These are phyloP conservation scores for Dactylellina leptospora DNA, from an alignment of 2,329 filamentous ascomycete genomes.

Conservation along the genomic window DNA sequence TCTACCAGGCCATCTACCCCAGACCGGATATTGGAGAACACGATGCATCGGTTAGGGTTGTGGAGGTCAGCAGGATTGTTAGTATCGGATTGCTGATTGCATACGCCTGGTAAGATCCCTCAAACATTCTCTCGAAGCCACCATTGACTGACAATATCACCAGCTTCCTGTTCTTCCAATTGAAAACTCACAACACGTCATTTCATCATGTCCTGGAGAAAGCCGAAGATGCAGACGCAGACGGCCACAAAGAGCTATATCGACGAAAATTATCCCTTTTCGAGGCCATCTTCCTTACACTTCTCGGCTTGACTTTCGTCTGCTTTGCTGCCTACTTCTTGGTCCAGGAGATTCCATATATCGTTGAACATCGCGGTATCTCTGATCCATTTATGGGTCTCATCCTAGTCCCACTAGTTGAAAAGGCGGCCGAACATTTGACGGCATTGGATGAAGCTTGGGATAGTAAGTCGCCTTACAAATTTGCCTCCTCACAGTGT, in stretches of 20 bases:
- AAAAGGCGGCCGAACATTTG: conserved; percentile 86
- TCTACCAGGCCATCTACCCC: conserved; percentile 45
- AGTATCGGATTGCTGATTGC: conserved; percentile 38
- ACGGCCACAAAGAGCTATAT: conserved; percentile 33
- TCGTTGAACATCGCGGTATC: conserved; percentile 60
- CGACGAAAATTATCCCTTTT: conserved; percentile 47
- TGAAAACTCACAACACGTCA: conserved; percentile 43
- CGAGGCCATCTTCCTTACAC: conserved; percentile 39
- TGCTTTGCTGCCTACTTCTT: conserved; percentile 48
- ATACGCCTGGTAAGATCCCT: conserved; percentile 29
- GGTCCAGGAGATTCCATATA: conserved; percentile 42
- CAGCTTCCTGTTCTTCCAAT: conserved; percentile 50
- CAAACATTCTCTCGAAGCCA: not conserved
- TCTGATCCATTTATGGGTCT: conserved; percentile 72
- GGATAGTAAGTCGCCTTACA: conserved; percentile 65
- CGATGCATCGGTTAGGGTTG: conserved; percentile 19
- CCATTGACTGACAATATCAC: not conserved
- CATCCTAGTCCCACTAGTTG: conserved; percentile 81
- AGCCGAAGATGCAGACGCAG: conserved; percentile 35
- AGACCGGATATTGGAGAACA: conserved; percentile 22
- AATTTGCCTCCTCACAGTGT: not conserved
- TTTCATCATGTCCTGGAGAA: conserved; percentile 46
- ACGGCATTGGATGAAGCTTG: conserved; percentile 86
- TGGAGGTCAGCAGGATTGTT: conserved; percentile 43
- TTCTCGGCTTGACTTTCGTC: conserved; percentile 39